Evolutionary conservation across 2,329 filamentous ascomycete genomes (phyloP).

Genomic region (Pyricularia grisea): DNA sequence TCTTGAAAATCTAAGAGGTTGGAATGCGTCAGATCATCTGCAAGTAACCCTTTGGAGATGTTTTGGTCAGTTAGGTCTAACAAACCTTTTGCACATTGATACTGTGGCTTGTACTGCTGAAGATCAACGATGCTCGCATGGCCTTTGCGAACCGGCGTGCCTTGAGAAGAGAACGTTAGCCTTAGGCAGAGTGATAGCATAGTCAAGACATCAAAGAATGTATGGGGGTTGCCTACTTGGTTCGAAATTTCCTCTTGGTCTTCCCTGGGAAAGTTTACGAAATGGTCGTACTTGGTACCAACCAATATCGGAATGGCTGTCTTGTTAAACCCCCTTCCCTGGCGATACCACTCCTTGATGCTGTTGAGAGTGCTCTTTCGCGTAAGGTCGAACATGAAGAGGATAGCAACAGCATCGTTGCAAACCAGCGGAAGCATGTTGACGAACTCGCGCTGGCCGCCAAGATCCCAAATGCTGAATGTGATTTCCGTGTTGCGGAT

Average conservation of each 20-base stretch:
- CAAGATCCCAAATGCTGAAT: conserved; percentile 98
- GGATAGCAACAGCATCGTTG: conserved; percentile 95
- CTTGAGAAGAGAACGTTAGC: conserved; percentile 31
- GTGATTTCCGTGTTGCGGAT: conserved; percentile 99
- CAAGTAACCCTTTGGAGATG: neutral
- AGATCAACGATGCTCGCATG: conserved; percentile 96
- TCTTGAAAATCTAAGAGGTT: conserved; percentile 83
- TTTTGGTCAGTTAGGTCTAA: neutral
- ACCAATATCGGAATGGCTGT: conserved; percentile 98
- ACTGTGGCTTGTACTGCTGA: conserved; percentile 97
- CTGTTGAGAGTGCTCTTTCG: conserved; percentile 97
- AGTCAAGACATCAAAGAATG: neutral
- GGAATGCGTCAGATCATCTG: conserved; percentile 6
- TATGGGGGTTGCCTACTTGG: conserved; percentile 48
- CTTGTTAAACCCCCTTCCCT: conserved; percentile 98
- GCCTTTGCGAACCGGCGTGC: conserved; percentile 94
- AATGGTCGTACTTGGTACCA: conserved; percentile 98
- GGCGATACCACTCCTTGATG: conserved; percentile 99
- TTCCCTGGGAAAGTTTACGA: conserved; percentile 95
- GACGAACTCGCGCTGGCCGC: conserved; percentile 96
- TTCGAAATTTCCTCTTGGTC: conserved; percentile 98
- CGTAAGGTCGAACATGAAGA: conserved; percentile 99
- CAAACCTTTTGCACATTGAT: conserved; percentile 96
- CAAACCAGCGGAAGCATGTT: conserved; percentile 99
- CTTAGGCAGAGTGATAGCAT: neutral